Percentiles rank a stretch among this genome's conserved stretches.
Conservation (phyloP, 1,284 basidiomycete species). For the Fomitopsis betulina region DNA sequence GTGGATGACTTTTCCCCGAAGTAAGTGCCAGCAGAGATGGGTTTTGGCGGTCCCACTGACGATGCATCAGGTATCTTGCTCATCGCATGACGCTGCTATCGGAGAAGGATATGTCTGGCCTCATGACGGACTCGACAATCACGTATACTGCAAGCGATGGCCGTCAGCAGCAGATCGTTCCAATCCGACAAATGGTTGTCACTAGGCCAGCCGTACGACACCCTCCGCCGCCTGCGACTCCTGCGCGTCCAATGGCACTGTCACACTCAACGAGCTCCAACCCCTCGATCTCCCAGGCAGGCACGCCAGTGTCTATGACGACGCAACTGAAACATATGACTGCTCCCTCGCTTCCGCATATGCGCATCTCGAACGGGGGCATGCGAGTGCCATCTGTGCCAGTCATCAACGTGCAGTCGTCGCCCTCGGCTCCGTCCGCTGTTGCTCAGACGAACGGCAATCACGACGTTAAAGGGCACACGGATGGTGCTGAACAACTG, state of each 20-base stretch:
- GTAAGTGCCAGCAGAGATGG: conserved; percentile 32
- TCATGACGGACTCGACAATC: conserved; percentile 43
- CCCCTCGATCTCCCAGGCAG: conserved; percentile 25
- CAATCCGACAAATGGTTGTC: neutral
- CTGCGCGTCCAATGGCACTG: conserved; percentile 7
- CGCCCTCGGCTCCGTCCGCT: conserved; percentile 32
- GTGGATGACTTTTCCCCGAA: conserved; percentile 66
- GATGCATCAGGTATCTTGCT: conserved; percentile 43
- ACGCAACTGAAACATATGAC: conserved; percentile 51
- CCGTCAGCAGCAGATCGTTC: conserved; percentile 26
- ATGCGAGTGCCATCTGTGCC: conserved; percentile 39
- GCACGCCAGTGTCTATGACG: conserved; percentile 34
- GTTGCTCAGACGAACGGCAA: conserved; percentile 14
- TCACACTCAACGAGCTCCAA: conserved; percentile 12
- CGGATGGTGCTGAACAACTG: conserved; percentile 17
- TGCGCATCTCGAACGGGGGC: conserved; percentile 52
- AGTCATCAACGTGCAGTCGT: conserved; percentile 11
- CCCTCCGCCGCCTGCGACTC: neutral
- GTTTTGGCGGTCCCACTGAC: neutral
- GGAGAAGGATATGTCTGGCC: conserved; percentile 38
- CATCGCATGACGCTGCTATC: conserved; percentile 51
- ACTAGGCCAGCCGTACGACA: neutral
- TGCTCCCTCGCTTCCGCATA: conserved; percentile 46
- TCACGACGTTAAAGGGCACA: conserved; percentile 15
- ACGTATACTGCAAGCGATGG: conserved; percentile 34